Conservation (phyloP, 1,139 yeast species). For the Blastobotrys raffinosifermentans region DNA sequence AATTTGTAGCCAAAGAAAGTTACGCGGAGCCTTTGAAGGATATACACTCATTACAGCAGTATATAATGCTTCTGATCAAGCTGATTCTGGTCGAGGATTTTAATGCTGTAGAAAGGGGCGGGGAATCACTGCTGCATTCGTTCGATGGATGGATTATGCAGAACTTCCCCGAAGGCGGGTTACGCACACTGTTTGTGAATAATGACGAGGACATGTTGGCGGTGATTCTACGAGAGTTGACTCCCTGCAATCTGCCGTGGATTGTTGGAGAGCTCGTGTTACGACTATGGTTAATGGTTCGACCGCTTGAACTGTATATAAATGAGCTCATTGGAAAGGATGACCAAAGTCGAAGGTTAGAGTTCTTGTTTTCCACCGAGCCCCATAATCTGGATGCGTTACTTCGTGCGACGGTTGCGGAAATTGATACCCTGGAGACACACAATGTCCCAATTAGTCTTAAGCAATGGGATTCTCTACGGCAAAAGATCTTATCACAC, state of each 20-base stretch:
- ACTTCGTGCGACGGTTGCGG: neutral
- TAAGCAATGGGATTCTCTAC: neutral
- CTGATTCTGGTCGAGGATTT: no score
- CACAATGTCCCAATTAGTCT: no score
- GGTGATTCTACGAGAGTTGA: neutral
- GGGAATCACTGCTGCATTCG: no score
- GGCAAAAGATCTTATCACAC: neutral
- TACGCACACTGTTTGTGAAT: neutral
- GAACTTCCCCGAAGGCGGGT: neutral
- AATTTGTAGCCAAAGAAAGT: neutral
- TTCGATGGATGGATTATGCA: neutral
- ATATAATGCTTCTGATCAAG: neutral
- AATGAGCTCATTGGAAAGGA: neutral
- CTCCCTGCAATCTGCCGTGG: conserved; percentile 8
- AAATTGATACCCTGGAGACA: neutral
- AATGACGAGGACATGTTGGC: neutral
- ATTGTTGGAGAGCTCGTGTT: conserved; percentile 9
- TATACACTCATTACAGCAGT: neutral
- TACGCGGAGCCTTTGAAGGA: neutral
- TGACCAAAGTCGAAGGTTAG: neutral
- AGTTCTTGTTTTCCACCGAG: no score
- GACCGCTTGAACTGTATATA: conserved; percentile 7
- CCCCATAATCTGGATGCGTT: neutral
- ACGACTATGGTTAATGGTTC: conserved; percentile 6
- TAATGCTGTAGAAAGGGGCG: no score